Conservation (phyloP, 192 early-diverging fungal genomes). For the Podila epicladia region DNA sequence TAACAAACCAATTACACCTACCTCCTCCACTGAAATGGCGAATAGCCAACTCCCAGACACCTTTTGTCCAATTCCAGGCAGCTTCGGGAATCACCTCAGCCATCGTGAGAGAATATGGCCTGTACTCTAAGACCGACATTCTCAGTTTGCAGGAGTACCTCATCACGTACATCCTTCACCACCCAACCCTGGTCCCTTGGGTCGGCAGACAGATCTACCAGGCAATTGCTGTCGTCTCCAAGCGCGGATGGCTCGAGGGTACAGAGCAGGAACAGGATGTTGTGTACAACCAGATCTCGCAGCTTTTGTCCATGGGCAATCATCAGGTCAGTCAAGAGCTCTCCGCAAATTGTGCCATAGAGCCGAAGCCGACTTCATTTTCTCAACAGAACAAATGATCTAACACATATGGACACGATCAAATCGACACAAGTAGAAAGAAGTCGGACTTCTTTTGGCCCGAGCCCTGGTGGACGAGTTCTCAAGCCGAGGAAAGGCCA, state of each 20-base stretch:
- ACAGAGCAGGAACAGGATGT: conserved; percentile 60
- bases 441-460: conserved; percentile 60
- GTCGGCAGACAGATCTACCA: conserved; percentile 65
- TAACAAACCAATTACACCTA: neutral
- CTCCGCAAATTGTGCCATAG: neutral
- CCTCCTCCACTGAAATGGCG: neutral
- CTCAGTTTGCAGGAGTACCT: conserved; percentile 65
- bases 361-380: neutral
- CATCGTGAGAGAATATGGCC: conserved; percentile 64
- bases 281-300: conserved; percentile 62
- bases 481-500: conserved; percentile 61
- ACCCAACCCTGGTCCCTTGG: conserved; percentile 60
- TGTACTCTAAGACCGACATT: conserved; percentile 63
- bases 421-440: conserved; percentile 22
- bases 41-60: conserved; percentile 62
- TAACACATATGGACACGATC: neutral
- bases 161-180: conserved; percentile 63
- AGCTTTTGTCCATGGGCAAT: conserved; percentile 56
- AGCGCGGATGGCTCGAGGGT: conserved; percentile 70
- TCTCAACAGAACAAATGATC: neutral
- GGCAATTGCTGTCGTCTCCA: conserved; percentile 70
- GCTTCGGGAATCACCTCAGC: conserved; percentile 64
- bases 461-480: conserved; percentile 72
- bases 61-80: conserved; percentile 70
- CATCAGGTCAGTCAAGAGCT: conserved; percentile 37